These are phyloP conservation scores for Coelastrella sp. DNA, from an alignment of 139 green algal genomes.

Conservation along the genomic window DNA sequence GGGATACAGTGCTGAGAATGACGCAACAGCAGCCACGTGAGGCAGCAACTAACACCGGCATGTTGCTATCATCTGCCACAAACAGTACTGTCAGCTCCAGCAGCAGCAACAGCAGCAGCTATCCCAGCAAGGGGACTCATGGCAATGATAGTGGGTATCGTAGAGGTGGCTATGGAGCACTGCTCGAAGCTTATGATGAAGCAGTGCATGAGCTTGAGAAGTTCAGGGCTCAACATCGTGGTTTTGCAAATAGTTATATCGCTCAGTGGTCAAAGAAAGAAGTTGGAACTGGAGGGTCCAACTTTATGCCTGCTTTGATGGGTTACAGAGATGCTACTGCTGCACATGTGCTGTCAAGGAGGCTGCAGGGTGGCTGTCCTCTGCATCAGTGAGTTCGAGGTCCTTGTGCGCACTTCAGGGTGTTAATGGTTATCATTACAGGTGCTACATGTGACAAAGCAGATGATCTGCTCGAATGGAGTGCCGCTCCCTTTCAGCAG, in stretches of 20 bases:
- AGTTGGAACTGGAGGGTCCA: conserved; percentile 57
- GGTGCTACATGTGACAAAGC: too few relatives aligned
- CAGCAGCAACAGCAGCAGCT: neutral
- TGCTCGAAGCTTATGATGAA: conserved; percentile 59
- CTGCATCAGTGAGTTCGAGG: too few relatives aligned
- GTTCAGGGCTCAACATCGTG: conserved; percentile 53
- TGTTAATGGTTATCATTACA: too few relatives aligned
- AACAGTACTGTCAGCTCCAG: neutral
- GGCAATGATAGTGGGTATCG: neutral
- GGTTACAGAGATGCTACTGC: conserved; percentile 54
- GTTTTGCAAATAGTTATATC: conserved; percentile 60
- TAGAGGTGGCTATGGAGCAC: neutral
- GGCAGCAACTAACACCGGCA: neutral
- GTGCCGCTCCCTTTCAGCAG: too few relatives aligned
- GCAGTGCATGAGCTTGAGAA: conserved; percentile 53
- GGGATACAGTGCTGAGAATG: conserved; percentile 14
- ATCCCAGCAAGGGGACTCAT: neutral
- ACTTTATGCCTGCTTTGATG: conserved; percentile 64
- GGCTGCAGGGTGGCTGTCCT: neutral
- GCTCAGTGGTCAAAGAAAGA: conserved; percentile 48
- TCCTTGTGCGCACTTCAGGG: too few relatives aligned
- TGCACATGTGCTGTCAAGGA: conserved; percentile 33
- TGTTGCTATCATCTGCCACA: neutral
- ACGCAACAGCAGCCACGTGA: too few relatives aligned
- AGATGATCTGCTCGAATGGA: too few relatives aligned